These are phyloP conservation scores for Brassica nigra DNA, from an alignment of 345 rosid genomes.

Conservation along the genomic window DNA sequence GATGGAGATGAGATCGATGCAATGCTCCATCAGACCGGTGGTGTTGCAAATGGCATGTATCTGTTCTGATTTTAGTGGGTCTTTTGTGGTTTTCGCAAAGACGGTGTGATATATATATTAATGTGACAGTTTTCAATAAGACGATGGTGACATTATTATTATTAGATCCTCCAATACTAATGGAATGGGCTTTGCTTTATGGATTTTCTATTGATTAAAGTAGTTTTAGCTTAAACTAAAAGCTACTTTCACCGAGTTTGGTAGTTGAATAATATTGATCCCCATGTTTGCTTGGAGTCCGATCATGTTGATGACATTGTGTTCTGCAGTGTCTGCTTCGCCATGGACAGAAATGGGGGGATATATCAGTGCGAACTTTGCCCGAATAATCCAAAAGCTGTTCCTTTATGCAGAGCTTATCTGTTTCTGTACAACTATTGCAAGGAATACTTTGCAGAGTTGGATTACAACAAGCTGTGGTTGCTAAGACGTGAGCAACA, in stretches of 20 bases:
- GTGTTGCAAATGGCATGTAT: slow-evolving; percentile 38
- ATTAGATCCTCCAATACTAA: slow-evolving; percentile 19
- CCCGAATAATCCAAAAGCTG: no score
- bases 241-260: neutral
- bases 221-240: neutral
- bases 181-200: slow-evolving; percentile 4
- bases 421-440: neutral
- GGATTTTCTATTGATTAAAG: neutral
- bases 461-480: neutral
- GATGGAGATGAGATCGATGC: slow-evolving; percentile 94
- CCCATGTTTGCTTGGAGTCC: neutral
- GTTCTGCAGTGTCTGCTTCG: slow-evolving; percentile 26
- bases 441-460: slow-evolving; percentile 7
- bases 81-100: neutral
- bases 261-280: neutral
- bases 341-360: slow-evolving; percentile 15
- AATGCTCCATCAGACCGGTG: slow-evolving; percentile 89
- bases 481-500: no score
- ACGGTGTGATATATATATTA: neutral
- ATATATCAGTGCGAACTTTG: neutral
- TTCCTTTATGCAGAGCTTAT: neutral
- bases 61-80: slow-evolving; percentile 27
- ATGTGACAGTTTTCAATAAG: slow-evolving; percentile 9
- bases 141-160: slow-evolving; percentile 9
- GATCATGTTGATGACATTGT: slow-evolving; percentile 1